These are phyloP conservation scores for Penicillium verhagenii DNA, from an alignment of 495 filamentous ascomycete genomes.

Conservation along the genomic window DNA sequence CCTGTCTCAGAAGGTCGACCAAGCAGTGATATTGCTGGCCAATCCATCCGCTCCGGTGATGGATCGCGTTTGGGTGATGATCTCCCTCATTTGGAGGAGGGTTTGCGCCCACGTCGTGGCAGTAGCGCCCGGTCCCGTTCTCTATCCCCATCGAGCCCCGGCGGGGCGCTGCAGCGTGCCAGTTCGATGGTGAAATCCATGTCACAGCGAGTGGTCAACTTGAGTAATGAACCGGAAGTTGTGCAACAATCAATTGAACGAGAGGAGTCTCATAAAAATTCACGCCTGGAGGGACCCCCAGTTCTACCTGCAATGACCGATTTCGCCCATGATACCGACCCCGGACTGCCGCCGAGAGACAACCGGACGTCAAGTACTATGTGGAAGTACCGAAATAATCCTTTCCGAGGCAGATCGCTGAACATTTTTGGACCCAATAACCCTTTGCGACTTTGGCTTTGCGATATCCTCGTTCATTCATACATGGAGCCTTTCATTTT, in stretches of 20 bases:
- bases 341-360: conserved; percentile 18
- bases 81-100: conserved; percentile 53
- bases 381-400: conserved; percentile 64
- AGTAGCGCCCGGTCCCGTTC: conserved; percentile 56
- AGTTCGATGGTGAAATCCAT: conserved; percentile 94
- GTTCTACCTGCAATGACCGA: conserved; percentile 56
- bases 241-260: conserved; percentile 72
- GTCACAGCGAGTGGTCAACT: conserved; percentile 95
- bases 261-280: conserved; percentile 57
- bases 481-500: conserved; percentile 85
- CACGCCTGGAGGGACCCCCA: conserved; percentile 54
- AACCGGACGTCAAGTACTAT: conserved; percentile 43
- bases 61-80: conserved; percentile 62
- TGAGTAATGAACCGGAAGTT: conserved; percentile 84
- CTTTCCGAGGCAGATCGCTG: conserved; percentile 82
- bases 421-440: conserved; percentile 80
- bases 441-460: conserved; percentile 68
- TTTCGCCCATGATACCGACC: conserved; percentile 53
- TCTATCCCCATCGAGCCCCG: conserved; percentile 64
- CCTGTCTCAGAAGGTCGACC: conserved; percentile 47
- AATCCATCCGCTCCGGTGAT: conserved; percentile 51
- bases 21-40: conserved; percentile 60
- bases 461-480: conserved; percentile 85
- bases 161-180: conserved; percentile 69
- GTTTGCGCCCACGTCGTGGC: conserved; percentile 46